These are phyloP conservation scores for Lentinula edodes DNA, from an alignment of 768 basidiomycete species.

Conservation along the genomic window DNA sequence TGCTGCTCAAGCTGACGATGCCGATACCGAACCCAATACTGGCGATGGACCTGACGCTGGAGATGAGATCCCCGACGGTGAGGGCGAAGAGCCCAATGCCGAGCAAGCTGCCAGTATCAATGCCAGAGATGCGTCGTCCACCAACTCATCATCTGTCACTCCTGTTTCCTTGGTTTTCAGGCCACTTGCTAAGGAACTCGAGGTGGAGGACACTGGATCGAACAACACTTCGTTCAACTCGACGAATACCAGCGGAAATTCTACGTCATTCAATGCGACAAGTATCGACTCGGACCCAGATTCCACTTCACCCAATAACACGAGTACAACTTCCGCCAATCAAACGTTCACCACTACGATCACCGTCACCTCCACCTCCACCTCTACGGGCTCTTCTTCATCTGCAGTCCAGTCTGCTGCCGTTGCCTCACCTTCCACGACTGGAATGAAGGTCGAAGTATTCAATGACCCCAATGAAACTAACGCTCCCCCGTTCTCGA, in stretches of 20 bases:
- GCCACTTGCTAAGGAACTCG: not conserved
- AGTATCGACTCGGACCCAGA: not conserved
- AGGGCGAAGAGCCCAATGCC: not conserved
- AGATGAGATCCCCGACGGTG: not conserved
- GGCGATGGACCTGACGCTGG: not conserved
- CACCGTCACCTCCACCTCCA: not conserved
- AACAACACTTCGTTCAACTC: not conserved
- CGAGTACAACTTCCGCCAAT: not conserved
- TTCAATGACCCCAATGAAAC: not conserved
- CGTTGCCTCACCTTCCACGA: not conserved
- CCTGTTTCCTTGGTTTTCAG: not conserved
- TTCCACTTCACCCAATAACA: not conserved
- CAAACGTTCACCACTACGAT: not conserved
- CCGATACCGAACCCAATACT: not conserved
- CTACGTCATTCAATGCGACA: not conserved
- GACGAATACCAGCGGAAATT: not conserved
- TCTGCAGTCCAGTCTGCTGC: not conserved
- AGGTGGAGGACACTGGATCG: not conserved
- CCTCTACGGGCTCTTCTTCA: not conserved
- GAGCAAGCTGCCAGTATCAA: not conserved
- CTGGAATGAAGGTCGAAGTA: not conserved
- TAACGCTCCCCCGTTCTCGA: not conserved
- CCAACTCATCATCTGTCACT: not conserved
- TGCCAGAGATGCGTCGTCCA: not conserved
- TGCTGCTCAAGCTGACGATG: not conserved